Evolutionary conservation across 2,329 filamentous ascomycete genomes (phyloP), one percentile per base, ranked within the genome.

Genomic region (Diaporthe aspalathi): DNA sequence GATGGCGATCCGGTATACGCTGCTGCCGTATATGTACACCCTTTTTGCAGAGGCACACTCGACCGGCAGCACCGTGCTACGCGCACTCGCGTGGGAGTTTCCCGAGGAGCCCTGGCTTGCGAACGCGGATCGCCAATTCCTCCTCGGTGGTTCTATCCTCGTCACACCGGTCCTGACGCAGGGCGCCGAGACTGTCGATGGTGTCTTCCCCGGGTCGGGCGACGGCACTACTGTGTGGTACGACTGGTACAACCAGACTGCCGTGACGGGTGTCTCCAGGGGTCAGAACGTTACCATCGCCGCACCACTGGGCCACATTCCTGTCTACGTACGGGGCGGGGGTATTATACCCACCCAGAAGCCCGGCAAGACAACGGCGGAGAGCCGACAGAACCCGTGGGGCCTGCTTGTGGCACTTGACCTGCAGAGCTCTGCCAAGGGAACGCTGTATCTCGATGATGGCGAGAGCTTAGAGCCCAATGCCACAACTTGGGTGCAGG

Each of bases 21-120:
- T 95, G 0, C 84, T 95, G 1, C 92, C 92, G 0, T 94, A 94
- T 80, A 86, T 94, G 73, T 95, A 95, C 81, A 94, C 92, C 0
- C 85, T 92, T 1, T 90, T 94, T 83, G 87, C 92, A 75, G 80
- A 85, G 14, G 91, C 92, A 0, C 89, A 92, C 79, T 86, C 85
- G 2, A 88, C 86, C 0, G 92, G 92, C 1, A 87, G 84, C 16
- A 93, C 92, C 0, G 91, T 93, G 50, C 90, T 94, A 89, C 87
- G 92, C 20, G 92, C 92, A 1, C 81, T 94, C 12, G 85, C 88
- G 1, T 94, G 92, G 92, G 91, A 93, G 77, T 94, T 94, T 76
- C 90, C 91, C 1, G 86, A 90, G 67, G 92, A 94, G 74, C 91
- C 91, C 1, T 87, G 86, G 73, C 85, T 94, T 11, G 90, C 89